These are phyloP conservation scores for Aureobasidium subglaciale DNA, from an alignment of 2,329 filamentous ascomycete species.

Conservation along the genomic window DNA sequence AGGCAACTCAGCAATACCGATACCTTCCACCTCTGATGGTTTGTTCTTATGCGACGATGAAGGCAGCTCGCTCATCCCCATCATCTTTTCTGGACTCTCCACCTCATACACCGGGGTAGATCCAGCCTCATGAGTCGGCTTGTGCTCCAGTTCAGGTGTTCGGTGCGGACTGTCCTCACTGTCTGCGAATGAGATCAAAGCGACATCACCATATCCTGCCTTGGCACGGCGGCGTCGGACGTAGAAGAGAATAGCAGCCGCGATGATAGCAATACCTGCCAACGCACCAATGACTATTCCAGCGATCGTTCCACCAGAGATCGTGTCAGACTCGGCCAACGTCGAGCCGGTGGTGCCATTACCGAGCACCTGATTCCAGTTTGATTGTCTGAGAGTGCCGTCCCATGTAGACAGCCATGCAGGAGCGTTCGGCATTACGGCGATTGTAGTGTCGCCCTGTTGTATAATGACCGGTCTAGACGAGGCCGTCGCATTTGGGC, in stretches of 20 bases:
- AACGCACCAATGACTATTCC: slow-evolving; percentile 1
- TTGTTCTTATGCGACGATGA: not conserved
- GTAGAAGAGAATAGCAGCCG: not conserved
- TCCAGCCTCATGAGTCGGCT: not conserved
- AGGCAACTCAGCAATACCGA: not conserved
- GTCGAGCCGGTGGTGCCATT: not conserved
- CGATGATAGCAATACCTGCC: not conserved
- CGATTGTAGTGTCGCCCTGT: not conserved
- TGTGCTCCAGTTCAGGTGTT: not conserved
- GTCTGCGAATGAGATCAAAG: not conserved
- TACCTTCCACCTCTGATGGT: not conserved
- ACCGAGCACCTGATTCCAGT: too few species aligned
- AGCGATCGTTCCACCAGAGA: not conserved
- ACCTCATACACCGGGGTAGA: not conserved
- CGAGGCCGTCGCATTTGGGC: not conserved
- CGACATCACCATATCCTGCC: not conserved
- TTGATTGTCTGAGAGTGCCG: not conserved
- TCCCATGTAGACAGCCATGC: not conserved
- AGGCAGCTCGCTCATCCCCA: not conserved
- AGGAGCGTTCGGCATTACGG: not conserved
- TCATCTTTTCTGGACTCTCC: not conserved
- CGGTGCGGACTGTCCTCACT: not conserved
- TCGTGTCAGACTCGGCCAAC: not conserved
- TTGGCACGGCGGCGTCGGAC: not conserved
- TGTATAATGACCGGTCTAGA: not conserved